Evolutionary conservation across 768 basidiomycete genomes (phyloP).

Genomic region (Kwoniella sp.): DNA sequence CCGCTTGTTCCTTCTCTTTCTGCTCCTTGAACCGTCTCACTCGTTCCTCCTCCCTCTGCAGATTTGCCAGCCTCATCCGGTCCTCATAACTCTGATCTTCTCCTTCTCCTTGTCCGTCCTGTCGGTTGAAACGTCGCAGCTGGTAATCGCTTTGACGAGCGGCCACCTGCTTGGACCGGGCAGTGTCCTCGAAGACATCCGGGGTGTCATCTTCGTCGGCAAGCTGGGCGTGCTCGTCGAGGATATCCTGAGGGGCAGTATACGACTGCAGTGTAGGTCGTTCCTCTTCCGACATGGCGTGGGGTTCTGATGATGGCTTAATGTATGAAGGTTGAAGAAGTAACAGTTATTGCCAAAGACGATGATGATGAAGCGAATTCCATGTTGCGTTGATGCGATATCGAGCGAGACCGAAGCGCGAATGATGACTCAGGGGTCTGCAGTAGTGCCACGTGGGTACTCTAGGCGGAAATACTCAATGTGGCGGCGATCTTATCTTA

Average conservation of each 20-base stretch:
- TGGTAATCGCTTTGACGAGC: slow-evolving; percentile 94
- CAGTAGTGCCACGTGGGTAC: too few relatives aligned
- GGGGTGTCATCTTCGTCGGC: slow-evolving; percentile 85
- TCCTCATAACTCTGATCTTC: slow-evolving; percentile 89
- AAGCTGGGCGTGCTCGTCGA: slow-evolving; percentile 89
- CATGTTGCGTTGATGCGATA: too few relatives aligned
- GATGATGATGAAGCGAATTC: neutral
- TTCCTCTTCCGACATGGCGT: slow-evolving; percentile 26
- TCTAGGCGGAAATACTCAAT: neutral
- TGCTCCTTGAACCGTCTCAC: slow-evolving; percentile 85
- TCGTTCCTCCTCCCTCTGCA: slow-evolving; percentile 90
- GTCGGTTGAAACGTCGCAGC: slow-evolving; percentile 81
- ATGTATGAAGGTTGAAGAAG: neutral
- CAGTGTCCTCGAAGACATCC: slow-evolving; percentile 72
- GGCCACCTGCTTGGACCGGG: slow-evolving; percentile 89
- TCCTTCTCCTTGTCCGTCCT: slow-evolving; percentile 65
- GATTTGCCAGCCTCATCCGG: slow-evolving; percentile 83
- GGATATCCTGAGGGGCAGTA: slow-evolving; percentile 87
- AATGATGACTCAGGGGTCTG: too few relatives aligned
- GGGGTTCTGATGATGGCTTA: neutral
- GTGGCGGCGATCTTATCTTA: neutral
- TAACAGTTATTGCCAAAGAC: neutral
- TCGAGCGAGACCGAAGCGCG: too few relatives aligned
- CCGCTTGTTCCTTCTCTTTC: slow-evolving; percentile 71
- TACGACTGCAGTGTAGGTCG: slow-evolving; percentile 70